phyloP scores from a whole-genome alignment of 108 stramenopile genomes.

The Aurantiochytrium sp. region DNA sequence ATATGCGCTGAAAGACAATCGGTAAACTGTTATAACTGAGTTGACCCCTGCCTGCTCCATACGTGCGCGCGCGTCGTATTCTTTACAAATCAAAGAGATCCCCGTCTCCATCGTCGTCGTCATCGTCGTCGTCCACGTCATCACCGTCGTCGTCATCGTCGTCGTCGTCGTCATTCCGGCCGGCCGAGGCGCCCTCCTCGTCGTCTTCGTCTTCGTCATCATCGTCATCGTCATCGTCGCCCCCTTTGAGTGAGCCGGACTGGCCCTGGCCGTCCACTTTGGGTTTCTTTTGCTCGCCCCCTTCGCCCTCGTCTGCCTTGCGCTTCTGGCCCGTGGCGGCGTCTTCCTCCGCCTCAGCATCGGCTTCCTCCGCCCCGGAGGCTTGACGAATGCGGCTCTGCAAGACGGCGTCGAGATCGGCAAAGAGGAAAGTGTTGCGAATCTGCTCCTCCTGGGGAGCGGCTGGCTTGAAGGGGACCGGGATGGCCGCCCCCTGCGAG shows the following conservation, averaged over 20 bases:
- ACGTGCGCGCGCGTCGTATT: no score
- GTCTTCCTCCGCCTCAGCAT: neutral
- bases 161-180: neutral
- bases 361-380: neutral
- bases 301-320: neutral
- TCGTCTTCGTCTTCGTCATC: neutral
- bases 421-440: neutral
- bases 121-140: neutral
- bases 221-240: neutral
- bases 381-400: neutral
- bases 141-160: neutral
- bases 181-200: neutral
- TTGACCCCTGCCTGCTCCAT: no score
- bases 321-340: neutral
- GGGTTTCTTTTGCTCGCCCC: no score
- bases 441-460: constrained; percentile 7
- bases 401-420: neutral
- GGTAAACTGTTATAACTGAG: no score
- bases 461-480: neutral
- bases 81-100: constrained; percentile 7
- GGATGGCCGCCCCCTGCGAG: neutral
- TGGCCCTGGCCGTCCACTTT: no score
- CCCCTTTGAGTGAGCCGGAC: no score
- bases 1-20: no score
- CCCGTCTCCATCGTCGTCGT: neutral